phyloP scores from a whole-genome alignment of 2,329 filamentous ascomycete genomes.

The Periconia sp. region DNA sequence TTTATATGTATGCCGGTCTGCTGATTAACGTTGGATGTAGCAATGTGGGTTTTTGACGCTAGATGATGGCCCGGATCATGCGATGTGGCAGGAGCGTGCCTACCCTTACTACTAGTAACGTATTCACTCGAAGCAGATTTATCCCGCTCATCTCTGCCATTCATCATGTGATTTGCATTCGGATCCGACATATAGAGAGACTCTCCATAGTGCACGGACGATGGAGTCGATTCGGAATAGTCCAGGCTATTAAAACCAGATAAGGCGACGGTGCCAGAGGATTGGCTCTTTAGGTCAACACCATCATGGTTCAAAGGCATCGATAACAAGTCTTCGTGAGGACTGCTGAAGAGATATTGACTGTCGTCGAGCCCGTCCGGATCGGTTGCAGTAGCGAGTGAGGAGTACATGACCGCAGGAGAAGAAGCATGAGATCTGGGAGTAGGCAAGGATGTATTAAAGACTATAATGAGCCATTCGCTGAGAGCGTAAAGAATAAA shows the following conservation, averaged over 20 bases:
- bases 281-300: conserved; percentile 40
- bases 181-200: conserved; percentile 43
- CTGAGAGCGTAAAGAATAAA: conserved; percentile 16
- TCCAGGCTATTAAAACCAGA: conserved; percentile 43
- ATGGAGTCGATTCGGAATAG: conserved; percentile 48
- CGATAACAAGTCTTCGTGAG: conserved; percentile 38
- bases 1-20: conserved; percentile 18
- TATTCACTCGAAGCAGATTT: conserved; percentile 37
- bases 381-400: conserved; percentile 40
- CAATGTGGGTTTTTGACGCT: conserved; percentile 24
- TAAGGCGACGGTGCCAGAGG: conserved; percentile 31
- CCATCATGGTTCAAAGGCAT: conserved; percentile 40
- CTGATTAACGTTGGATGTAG: conserved; percentile 13
- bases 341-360: conserved; percentile 41
- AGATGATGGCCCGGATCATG: conserved; percentile 31
- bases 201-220: conserved; percentile 48
- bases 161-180: conserved; percentile 38
- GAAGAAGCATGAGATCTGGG: conserved; percentile 35
- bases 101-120: conserved; percentile 31
- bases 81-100: conserved; percentile 36
- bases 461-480: conserved; percentile 29
- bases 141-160: conserved; percentile 38
- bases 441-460: conserved; percentile 25
- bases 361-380: conserved; percentile 41
- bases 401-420: conserved; percentile 42